Percentiles rank a stretch among this genome's conserved stretches.
These are phyloP conservation scores for Meyerozyma carpophila DNA, from an alignment of 1,139 yeast genomes.

Conservation along the genomic window DNA sequence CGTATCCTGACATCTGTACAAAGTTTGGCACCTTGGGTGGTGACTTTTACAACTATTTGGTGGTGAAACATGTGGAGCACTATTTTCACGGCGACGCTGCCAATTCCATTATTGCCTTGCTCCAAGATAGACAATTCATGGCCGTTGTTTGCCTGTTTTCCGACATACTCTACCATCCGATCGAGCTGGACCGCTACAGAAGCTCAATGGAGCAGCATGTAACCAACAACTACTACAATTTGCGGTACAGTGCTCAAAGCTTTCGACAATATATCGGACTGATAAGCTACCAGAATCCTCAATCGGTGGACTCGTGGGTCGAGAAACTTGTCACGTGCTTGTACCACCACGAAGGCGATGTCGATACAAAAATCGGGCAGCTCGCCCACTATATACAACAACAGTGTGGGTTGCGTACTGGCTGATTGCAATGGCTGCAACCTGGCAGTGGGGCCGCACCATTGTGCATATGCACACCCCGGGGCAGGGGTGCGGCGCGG, in stretches of 20 bases:
- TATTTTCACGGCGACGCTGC: background rate
- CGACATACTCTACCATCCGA: constrained; percentile 8
- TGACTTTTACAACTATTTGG: constrained; percentile 11
- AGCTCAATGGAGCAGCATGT: constrained; percentile 5
- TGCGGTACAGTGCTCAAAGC: constrained; percentile 12
- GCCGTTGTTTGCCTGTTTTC: constrained; percentile 9
- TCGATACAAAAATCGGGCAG: background rate
- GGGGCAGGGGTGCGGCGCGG: background rate
- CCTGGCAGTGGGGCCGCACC: background rate
- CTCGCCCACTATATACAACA: background rate
- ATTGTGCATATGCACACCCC: background rate
- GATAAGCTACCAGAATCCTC: constrained; percentile 8
- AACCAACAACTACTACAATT: constrained; percentile 11
- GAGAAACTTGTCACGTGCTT: constrained; percentile 6
- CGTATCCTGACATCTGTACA: constrained; percentile 9
- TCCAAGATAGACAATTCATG: constrained; percentile 16
- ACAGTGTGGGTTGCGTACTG: background rate
- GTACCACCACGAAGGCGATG: background rate
- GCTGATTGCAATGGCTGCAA: background rate
- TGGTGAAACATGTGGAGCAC: constrained; percentile 5
- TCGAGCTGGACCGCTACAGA: constrained; percentile 7
- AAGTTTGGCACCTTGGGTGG: constrained; percentile 15
- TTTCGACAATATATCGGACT: constrained; percentile 21
- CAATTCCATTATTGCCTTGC: constrained; percentile 1
- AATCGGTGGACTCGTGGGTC: constrained; percentile 14